Evolutionary conservation across 2,329 filamentous ascomycete genomes (phyloP).

Genomic region (Beauveria bassiana): DNA sequence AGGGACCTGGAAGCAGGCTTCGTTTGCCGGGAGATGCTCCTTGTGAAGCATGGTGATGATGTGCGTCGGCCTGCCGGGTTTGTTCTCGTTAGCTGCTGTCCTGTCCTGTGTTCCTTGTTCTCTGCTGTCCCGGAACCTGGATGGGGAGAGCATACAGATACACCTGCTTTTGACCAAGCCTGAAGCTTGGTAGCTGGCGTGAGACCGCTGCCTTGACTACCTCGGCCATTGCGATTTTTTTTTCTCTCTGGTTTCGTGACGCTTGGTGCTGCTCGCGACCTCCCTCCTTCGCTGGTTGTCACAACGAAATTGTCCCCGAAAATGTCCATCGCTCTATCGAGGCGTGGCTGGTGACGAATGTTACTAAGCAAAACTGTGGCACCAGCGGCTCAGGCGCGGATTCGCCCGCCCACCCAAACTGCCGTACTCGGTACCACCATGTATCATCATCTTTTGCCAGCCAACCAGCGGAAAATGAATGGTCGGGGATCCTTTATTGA

Average conservation of each 20-base stretch:
- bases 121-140: too few species aligned
- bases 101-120: neutral
- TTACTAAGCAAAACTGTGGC: constrained; percentile 3
- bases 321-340: neutral
- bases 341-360: neutral
- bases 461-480: too few species aligned
- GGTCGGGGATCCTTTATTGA: too few species aligned
- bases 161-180: constrained; percentile 45
- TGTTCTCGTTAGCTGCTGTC: neutral
- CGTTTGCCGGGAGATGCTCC: constrained; percentile 64
- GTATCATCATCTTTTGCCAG: neutral
- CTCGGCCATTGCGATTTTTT: constrained; percentile 29
- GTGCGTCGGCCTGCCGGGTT: constrained; percentile 64
- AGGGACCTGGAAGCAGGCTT: constrained; percentile 85
- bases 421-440: neutral
- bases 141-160: constrained; percentile 39
- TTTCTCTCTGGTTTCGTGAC: neutral
- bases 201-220: constrained; percentile 28
- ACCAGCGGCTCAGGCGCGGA: neutral
- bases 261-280: neutral
- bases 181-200: constrained; percentile 35
- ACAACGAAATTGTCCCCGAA: constrained; percentile 3
- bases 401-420: neutral
- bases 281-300: neutral
- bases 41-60: constrained; percentile 70